Conservation (phyloP, 306 rosid species). For the Vigna unguiculata region DNA sequence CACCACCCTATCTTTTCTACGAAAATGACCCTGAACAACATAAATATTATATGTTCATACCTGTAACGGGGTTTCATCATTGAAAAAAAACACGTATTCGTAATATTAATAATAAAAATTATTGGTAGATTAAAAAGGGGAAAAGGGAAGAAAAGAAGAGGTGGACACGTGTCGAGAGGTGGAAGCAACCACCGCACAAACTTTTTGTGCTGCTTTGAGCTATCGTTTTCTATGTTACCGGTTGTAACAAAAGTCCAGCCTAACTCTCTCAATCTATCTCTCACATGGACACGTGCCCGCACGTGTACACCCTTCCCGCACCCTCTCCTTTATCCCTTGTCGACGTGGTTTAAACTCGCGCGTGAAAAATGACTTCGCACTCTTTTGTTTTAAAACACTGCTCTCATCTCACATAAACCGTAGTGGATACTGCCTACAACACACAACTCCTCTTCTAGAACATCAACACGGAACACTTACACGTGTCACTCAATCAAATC, state of each 20-base stretch:
- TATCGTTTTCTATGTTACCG: slow-evolving; percentile 36
- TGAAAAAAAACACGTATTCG: slow-evolving; percentile 64
- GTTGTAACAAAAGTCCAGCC: slow-evolving; percentile 62
- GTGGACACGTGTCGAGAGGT: slow-evolving; percentile 52
- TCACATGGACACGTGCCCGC: slow-evolving; percentile 53
- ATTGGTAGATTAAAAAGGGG: not conserved
- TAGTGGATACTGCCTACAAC: not conserved
- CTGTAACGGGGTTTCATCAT: slow-evolving; percentile 61
- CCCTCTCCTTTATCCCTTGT: not conserved
- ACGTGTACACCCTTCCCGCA: slow-evolving; percentile 52
- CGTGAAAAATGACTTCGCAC: slow-evolving; percentile 54
- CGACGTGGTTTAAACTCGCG: slow-evolving; percentile 63
- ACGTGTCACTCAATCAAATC: not conserved
- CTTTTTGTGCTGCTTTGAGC: slow-evolving; percentile 19
- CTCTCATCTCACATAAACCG: not conserved
- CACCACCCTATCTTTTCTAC: slow-evolving; percentile 38
- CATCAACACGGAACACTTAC: not conserved
- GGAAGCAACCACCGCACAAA: slow-evolving; percentile 4
- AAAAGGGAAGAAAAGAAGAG: not conserved
- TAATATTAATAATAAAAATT: not conserved
- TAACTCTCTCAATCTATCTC: slow-evolving; percentile 61
- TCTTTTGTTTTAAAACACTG: not conserved
- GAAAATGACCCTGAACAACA: slow-evolving; percentile 16
- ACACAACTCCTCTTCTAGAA: slow-evolving; percentile 6
- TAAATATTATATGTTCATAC: slow-evolving; percentile 1